Evolutionary conservation across 2,329 filamentous ascomycete genomes (phyloP), one percentile per base, ranked within the genome.

Genomic region (Parastagonospora nodorum): DNA sequence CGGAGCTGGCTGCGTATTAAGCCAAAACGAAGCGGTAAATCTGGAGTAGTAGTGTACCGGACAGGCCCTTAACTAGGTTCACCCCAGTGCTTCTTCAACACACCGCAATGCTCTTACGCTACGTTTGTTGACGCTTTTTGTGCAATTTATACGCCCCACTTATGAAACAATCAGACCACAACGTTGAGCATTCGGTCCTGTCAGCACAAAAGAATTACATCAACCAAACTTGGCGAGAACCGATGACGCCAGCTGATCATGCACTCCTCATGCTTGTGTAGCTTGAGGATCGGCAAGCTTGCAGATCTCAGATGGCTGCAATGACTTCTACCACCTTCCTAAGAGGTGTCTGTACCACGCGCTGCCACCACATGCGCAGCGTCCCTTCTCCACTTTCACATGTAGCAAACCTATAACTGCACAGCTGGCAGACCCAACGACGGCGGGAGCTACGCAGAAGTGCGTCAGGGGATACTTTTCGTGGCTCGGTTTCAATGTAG

Each of bases 221-320:
- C 19, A 4, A 27, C 37, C 9, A 42, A 32, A 37, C 30, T 8
- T 30, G 31, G 29, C 12, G 15, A 24, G 11, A 12, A 51, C 42
- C 38, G 9, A 39, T 43, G 45, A 37, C 39, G 27, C 40, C 40
- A 38, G 27, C 32, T 42, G 40, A 42, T 42, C 14, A 32, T 10
- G 15, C 14, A 31, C 28, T 24, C 29, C 46, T 39, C 14, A 24
- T 24, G 19, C 19, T 24, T 35, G 36, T 27, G 38, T 38, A 45
- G 42, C 39, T 53, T 31, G 27, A 31, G 5, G 51, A 59, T 59
- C 53, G 33, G 43, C 54, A 48, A 4, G 37, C 36, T 8, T 45
- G 32, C 29, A 12, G 39, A 39, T 32, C 41, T 44, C 53, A 48
- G 42, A 43, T 42, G 47, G 42, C 30, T 36, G 31, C 44, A 37